Evolutionary conservation across 148 eudicot species (phyloP).

Genomic region (Vaccinium vitisidaea): DNA sequence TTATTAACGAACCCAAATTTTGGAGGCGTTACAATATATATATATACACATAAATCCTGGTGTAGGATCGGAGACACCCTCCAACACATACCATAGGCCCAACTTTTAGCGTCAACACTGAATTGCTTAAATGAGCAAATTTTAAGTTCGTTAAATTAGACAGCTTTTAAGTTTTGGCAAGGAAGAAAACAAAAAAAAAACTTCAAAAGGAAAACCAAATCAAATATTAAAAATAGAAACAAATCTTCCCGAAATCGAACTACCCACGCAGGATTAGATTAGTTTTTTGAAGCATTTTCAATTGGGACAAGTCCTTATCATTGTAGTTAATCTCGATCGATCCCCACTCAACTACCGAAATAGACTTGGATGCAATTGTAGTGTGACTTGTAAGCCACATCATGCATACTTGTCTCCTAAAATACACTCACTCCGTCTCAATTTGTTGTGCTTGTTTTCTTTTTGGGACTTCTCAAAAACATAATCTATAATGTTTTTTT

Average conservation of each 20-base stretch:
- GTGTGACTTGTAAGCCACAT: background rate
- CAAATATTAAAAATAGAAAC: background rate
- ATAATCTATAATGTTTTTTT: no score
- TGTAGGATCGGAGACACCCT: background rate
- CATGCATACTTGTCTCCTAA: background rate
- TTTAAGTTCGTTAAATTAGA: no score
- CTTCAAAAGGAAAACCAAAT: background rate
- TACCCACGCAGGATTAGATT: background rate
- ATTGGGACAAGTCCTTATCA: background rate
- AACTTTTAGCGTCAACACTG: background rate
- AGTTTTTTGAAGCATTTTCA: background rate
- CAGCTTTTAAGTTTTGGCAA: background rate
- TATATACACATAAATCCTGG: background rate
- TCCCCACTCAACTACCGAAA: background rate
- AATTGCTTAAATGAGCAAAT: no score
- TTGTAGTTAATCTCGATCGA: background rate
- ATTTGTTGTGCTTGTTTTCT: no score
- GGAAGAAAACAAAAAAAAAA: background rate
- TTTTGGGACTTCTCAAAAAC: no score
- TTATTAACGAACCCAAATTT: no score
- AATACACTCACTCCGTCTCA: no score
- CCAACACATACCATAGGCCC: no score
- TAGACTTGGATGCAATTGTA: background rate
- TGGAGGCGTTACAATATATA: no score
- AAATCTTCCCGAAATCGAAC: background rate